These are phyloP conservation scores for Paraphoma sp. DNA, from an alignment of 2,329 filamentous ascomycete genomes.

Conservation along the genomic window DNA sequence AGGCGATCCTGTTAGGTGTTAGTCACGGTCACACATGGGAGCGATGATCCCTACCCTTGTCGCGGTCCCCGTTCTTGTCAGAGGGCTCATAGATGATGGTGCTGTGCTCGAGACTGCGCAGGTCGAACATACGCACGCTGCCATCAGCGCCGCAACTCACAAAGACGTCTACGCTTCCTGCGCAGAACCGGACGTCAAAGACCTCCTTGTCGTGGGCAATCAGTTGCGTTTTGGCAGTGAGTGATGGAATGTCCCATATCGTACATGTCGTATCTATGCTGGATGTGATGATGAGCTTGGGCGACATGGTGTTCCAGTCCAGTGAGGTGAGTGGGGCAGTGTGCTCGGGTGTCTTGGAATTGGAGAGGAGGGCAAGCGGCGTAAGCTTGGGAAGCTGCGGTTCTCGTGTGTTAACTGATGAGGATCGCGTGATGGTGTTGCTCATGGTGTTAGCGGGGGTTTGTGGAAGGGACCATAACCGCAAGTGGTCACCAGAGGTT, in stretches of 20 bases:
- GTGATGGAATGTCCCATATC: slow-evolving; percentile 98
- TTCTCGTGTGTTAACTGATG: slow-evolving; percentile 65
- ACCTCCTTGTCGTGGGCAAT: slow-evolving; percentile 99
- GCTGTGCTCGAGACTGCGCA: slow-evolving; percentile 94
- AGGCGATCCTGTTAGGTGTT: slow-evolving; percentile 49
- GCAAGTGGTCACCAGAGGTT: slow-evolving; percentile 91
- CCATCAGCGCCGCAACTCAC: slow-evolving; percentile 97
- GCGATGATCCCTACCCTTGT: slow-evolving; percentile 47
- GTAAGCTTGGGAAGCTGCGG: slow-evolving; percentile 81
- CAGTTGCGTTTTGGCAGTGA: slow-evolving; percentile 96
- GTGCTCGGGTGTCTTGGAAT: slow-evolving; percentile 98
- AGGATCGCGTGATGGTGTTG: slow-evolving; percentile 73
- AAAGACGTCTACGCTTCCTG: slow-evolving; percentile 97
- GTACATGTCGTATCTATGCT: slow-evolving; percentile 99
- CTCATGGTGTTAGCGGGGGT: slow-evolving; percentile 60
- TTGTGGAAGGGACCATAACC: slow-evolving; percentile 87
- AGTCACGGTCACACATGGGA: slow-evolving; percentile 1
- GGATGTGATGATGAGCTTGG: slow-evolving; percentile 96
- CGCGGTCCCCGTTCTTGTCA: slow-evolving; percentile 70
- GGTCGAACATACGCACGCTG: slow-evolving; percentile 97
- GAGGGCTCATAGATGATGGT: slow-evolving; percentile 99
- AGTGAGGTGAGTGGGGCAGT: slow-evolving; percentile 95
- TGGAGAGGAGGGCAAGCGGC: slow-evolving; percentile 89
- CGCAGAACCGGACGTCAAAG: slow-evolving; percentile 97
- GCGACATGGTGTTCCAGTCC: slow-evolving; percentile 97